Conservation (phyloP, 257 asterid species). For the Lantana camara region DNA sequence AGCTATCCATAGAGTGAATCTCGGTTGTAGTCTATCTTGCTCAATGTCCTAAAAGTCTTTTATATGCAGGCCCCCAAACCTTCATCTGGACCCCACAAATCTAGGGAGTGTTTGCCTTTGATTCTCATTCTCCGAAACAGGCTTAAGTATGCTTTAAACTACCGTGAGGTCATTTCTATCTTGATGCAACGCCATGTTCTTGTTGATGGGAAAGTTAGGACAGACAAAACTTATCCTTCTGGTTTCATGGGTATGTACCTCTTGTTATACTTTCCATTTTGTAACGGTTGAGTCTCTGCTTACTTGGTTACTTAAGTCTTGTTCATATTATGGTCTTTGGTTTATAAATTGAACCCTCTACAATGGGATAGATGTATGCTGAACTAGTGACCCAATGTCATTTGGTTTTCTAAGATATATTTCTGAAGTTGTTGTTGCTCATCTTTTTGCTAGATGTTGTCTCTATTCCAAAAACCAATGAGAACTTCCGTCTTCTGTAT, state of each 20-base stretch:
- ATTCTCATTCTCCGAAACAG: constrained; percentile 44
- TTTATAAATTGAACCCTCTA: neutral
- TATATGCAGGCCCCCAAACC: constrained; percentile 47
- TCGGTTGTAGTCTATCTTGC: neutral
- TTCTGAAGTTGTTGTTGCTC: neutral
- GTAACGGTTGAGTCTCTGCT: too few relatives aligned
- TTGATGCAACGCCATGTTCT: constrained; percentile 47
- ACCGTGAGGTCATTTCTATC: constrained; percentile 49
- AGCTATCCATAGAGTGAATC: neutral
- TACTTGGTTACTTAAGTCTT: neutral
- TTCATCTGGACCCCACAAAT: constrained; percentile 52
- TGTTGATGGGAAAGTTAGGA: constrained; percentile 52
- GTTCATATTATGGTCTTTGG: neutral
- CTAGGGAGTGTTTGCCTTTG: constrained; percentile 51
- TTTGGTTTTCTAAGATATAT: neutral
- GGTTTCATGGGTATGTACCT: constrained; percentile 47
- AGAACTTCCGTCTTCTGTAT: constrained; percentile 53
- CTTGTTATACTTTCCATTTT: too few relatives aligned
- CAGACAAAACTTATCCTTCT: constrained; percentile 48
- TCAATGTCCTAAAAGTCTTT: neutral
- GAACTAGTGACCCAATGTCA: neutral
- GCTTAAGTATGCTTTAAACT: constrained; percentile 49
- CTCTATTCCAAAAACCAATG: constrained; percentile 58
- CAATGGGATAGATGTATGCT: neutral
- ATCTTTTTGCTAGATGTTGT: constrained; percentile 50